Conservation (phyloP, 2,329 filamentous ascomycete genomes). For the Colletotrichum sp. region DNA sequence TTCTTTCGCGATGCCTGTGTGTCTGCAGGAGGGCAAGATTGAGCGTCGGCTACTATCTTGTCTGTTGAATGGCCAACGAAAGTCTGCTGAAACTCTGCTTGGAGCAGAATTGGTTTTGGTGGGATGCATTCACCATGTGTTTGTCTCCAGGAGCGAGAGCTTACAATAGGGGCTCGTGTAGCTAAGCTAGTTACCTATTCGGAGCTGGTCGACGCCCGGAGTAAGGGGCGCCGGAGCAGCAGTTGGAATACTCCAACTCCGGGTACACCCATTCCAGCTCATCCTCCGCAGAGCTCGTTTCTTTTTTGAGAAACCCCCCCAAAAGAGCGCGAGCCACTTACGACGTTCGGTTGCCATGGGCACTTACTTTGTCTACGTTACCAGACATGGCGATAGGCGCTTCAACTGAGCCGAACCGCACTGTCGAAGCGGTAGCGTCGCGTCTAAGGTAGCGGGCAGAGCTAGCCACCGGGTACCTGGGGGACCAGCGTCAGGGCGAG, state of each 20-base stretch:
- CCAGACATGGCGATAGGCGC: background rate
- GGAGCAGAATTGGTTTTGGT: background rate
- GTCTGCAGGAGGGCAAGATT: background rate
- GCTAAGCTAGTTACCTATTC: background rate
- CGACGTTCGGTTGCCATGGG: background rate
- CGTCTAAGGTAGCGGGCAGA: background rate
- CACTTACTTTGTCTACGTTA: background rate
- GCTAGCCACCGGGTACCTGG: background rate
- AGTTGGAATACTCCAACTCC: background rate
- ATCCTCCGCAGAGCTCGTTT: background rate
- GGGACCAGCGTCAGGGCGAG: constrained; percentile 10
- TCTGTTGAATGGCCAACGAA: background rate
- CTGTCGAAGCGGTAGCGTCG: constrained; percentile 2
- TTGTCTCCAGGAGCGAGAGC: background rate
- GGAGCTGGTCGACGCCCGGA: background rate
- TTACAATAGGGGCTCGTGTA: background rate
- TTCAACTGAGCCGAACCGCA: background rate
- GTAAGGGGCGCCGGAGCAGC: background rate
- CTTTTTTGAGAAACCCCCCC: background rate
- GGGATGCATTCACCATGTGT: background rate
- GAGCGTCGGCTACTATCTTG: background rate
- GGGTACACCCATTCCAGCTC: background rate
- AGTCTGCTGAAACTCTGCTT: background rate
- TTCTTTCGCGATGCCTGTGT: background rate
- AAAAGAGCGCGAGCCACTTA: background rate